A percentile compares a stretch with the other conserved stretches of the same genome.
Evolutionary conservation across 177 flowering plant species (phyloP).

Genomic region (Vitis hybrid): DNA sequence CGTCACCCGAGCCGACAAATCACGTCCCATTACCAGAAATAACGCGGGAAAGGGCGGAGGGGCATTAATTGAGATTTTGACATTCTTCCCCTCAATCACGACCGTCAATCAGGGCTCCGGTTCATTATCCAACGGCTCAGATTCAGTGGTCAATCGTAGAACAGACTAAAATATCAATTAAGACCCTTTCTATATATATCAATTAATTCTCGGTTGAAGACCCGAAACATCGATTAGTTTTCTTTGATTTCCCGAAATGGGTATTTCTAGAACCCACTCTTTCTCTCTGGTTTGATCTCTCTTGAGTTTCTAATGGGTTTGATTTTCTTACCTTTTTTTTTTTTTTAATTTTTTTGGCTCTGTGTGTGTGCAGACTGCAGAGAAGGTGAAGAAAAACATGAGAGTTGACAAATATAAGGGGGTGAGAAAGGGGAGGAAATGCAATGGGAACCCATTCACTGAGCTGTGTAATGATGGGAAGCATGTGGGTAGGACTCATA

Average conservation of each 20-base stretch:
- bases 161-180: too few relatives aligned
- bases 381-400: conserved; percentile 21
- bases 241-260: too few relatives aligned
- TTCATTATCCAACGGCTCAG: too few relatives aligned
- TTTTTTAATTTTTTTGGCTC: background rate
- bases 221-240: too few relatives aligned
- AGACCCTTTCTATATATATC: too few relatives aligned
- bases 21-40: background rate
- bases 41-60: conserved; percentile 10
- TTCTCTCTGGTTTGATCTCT: too few relatives aligned
- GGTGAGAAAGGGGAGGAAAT: conserved; percentile 17
- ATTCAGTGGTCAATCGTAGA: too few relatives aligned
- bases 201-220: too few relatives aligned
- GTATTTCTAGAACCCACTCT: too few relatives aligned
- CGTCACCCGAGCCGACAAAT: conserved; percentile 12
- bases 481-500: conserved; percentile 48
- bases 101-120: background rate
- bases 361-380: conserved; percentile 1
- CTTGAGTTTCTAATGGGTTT: too few relatives aligned
- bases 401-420: conserved; percentile 24
- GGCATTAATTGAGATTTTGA: conserved; percentile 22
- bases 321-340: too few relatives aligned
- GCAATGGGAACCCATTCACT: conserved; percentile 52
- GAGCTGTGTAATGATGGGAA: conserved; percentile 58
- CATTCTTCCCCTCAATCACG: conserved; percentile 4